Evolutionary conservation across 768 basidiomycete species (phyloP).

Genomic region (Gautieria morchelliformis): DNA sequence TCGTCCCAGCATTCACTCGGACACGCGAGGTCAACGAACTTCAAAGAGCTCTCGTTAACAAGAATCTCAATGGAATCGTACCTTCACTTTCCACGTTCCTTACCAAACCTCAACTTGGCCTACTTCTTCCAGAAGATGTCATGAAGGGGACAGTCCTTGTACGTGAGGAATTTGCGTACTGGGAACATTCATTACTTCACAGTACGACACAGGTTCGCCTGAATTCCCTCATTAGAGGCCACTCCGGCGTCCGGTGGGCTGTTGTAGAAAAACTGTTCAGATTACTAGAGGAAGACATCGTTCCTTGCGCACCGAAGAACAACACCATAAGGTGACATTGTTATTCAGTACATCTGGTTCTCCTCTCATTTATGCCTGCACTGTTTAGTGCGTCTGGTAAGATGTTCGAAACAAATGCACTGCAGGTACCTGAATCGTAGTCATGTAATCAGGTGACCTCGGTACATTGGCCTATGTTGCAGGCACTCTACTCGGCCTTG

Average conservation of each 20-base stretch:
- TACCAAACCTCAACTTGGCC: background rate
- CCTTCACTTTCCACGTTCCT: background rate
- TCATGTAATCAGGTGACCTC: slow-evolving; percentile 15
- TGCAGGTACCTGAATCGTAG: background rate
- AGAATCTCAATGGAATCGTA: slow-evolving; percentile 3
- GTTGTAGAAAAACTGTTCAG: slow-evolving; percentile 16
- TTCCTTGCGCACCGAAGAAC: slow-evolving; percentile 19
- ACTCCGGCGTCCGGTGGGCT: slow-evolving; percentile 17
- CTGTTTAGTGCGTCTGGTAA: background rate
- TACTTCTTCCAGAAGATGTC: background rate
- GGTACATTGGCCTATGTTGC: slow-evolving; percentile 19
- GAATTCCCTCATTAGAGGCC: slow-evolving; percentile 19
- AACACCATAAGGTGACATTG: slow-evolving; percentile 16
- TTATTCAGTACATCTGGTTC: background rate
- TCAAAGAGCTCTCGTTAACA: slow-evolving; percentile 1
- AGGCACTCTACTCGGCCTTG: slow-evolving; percentile 17
- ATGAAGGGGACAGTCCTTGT: background rate
- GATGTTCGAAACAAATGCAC: background rate
- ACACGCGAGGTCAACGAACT: background rate
- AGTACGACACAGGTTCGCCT: slow-evolving; percentile 18
- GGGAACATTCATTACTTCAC: background rate
- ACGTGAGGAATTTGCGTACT: background rate
- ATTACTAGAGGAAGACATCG: slow-evolving; percentile 16
- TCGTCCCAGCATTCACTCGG: background rate
- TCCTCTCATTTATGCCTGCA: too few species aligned